Base-by-base conservation (phyloP, 179 eudicot species). In the Spinacia oleracea region DNA sequence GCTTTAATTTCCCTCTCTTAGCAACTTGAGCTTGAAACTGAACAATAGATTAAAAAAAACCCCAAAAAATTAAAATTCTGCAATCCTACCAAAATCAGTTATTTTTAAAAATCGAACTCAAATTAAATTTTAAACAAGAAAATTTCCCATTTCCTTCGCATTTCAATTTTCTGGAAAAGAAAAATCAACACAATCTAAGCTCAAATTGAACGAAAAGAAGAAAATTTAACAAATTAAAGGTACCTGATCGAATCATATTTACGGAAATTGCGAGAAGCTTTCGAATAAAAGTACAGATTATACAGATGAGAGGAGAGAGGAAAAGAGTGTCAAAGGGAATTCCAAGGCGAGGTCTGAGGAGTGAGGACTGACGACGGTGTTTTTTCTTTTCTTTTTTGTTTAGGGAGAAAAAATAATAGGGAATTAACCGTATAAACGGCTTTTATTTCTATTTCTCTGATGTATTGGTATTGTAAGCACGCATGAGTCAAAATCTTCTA, bases 191-290 rank as follows among this genome's bases (percentile, higher is more conserved):
- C 55, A 77, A 51, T 35, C 46, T 46, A 12, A 77, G 65, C 51
- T 77, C 29, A 77, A 77, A 50, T 7, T 50, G 34, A 67, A 55
- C 15, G 16, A 51, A 66, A 48, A 16, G 23, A 66, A 1, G 18
- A 35, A 48, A 76, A 46, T 16, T 8, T 20, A 9, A 18, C 20
- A 51, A 34, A 68, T 21, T 31, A 45, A 31, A 5, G 20, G 72
- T 66, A 77, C 79, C 79, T 77, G 79, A 77, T 51, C 45, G 29
- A 67, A 69, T 32, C 35, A 64, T 38, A n/a, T 68, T 70, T 45
- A 56, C 6, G 67, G 51, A 70, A 77, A 58, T 69, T 70, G 67
- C 31, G 43, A 58, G 43, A 78, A 55, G 32, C 14, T 55, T 48
- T 48, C 6, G 53, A 45, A 21, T 48, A 77, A 77, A 34, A 35